These are phyloP conservation scores for Chlorella sp. DNA, from an alignment of 139 green algal species.

Conservation along the genomic window DNA sequence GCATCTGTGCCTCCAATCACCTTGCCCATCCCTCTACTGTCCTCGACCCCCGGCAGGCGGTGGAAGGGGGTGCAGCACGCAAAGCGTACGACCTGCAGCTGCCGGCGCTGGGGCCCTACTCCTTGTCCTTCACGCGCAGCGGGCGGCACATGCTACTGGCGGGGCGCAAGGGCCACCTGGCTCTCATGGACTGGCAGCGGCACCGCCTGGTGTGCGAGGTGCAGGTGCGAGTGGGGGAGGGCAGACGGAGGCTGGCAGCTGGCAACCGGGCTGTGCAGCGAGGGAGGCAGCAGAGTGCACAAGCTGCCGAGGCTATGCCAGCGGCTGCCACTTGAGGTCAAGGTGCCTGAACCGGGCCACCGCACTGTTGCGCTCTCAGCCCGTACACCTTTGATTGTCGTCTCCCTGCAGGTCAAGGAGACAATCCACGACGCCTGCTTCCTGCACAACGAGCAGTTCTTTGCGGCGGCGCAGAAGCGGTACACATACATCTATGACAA, in stretches of 20 bases:
- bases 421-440: constrained; percentile 88
- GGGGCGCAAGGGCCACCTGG: constrained; percentile 91
- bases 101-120: constrained; percentile 85
- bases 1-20: too few species aligned
- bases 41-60: constrained; percentile 33
- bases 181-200: constrained; percentile 92
- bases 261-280: not conserved
- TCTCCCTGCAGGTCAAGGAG: constrained; percentile 82
- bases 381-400: too few species aligned
- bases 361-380: too few species aligned
- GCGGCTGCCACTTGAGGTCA: not conserved
- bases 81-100: constrained; percentile 94
- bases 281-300: not conserved
- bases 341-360: too few species aligned
- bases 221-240: constrained; percentile 66
- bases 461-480: constrained; percentile 93
- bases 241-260: not conserved
- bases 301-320: not conserved
- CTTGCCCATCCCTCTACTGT: too few species aligned
- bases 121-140: constrained; percentile 79
- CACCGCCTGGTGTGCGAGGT: constrained; percentile 85
- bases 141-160: constrained; percentile 88
- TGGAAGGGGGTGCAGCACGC: constrained; percentile 66
- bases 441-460: constrained; percentile 98
- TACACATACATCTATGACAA: constrained; percentile 99